phyloP scores from a whole-genome alignment of 352 stramenopile species.

The Blastocystis sp. region DNA sequence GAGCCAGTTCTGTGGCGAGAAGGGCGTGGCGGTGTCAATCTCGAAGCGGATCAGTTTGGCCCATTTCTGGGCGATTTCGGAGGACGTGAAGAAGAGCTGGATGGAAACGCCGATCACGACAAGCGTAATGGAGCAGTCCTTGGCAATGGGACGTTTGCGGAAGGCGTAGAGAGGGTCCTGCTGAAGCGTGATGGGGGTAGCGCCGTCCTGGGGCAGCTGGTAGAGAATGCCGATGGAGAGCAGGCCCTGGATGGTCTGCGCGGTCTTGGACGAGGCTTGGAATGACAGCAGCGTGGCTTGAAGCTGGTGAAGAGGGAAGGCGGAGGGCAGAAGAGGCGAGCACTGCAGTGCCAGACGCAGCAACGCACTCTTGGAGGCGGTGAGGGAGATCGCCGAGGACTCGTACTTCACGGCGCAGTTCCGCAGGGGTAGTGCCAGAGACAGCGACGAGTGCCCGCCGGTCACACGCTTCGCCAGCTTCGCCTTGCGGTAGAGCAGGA shows the following conservation, averaged over 20 bases:
- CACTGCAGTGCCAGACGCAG: not conserved
- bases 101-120: not conserved
- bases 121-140: constrained; percentile 19
- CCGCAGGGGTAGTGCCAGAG: constrained; percentile 23
- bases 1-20: constrained; percentile 12
- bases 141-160: constrained; percentile 5
- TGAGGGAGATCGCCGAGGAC: not conserved
- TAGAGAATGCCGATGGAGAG: constrained; percentile 13
- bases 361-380: not conserved
- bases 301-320: not conserved
- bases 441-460: constrained; percentile 17
- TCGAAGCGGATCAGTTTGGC: constrained; percentile 60
- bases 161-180: constrained; percentile 28
- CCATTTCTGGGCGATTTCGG: constrained; percentile 36
- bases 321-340: not conserved
- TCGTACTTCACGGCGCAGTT: not conserved
- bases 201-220: not conserved
- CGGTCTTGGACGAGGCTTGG: not conserved
- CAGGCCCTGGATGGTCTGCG: not conserved
- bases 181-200: constrained; percentile 8
- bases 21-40: not conserved
- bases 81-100: constrained; percentile 25
- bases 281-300: not conserved
- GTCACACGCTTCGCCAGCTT: constrained; percentile 29
- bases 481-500: constrained; percentile 27